Evolutionary conservation across 2,329 filamentous ascomycete genomes (phyloP).

Genomic region (Trichoderma sp.): DNA sequence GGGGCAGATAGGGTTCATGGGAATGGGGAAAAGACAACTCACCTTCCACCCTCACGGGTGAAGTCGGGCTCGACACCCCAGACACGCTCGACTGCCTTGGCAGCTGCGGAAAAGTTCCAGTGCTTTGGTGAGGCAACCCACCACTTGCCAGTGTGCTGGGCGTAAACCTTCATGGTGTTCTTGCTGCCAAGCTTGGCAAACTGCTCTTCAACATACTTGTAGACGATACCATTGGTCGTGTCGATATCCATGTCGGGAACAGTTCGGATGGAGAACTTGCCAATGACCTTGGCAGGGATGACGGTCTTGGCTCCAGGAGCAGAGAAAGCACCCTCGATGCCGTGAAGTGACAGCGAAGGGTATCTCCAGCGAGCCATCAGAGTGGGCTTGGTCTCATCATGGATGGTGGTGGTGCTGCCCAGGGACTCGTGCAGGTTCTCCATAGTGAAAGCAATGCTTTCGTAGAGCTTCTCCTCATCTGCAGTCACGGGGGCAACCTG

Average conservation of each 20-base stretch:
- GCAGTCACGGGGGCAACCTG: slow-evolving; percentile 85
- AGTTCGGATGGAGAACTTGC: slow-evolving; percentile 97
- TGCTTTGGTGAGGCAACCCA: slow-evolving; percentile 97
- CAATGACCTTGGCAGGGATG: slow-evolving; percentile 94
- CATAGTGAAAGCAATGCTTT: slow-evolving; percentile 91
- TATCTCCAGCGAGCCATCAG: slow-evolving; percentile 96
- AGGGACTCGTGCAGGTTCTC: slow-evolving; percentile 89
- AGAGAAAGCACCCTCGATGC: slow-evolving; percentile 91
- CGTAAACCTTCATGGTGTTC: slow-evolving; percentile 78
- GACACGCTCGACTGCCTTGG: slow-evolving; percentile 93
- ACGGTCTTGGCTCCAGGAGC: slow-evolving; percentile 95
- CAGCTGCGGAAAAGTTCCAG: slow-evolving; percentile 95
- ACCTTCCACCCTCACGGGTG: slow-evolving; percentile 91
- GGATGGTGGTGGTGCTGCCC: slow-evolving; percentile 83
- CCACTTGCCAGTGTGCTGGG: slow-evolving; percentile 95
- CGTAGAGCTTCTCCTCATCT: slow-evolving; percentile 86
- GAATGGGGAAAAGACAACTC: slow-evolving; percentile 29
- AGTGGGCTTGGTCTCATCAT: slow-evolving; percentile 82
- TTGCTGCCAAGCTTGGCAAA: slow-evolving; percentile 88
- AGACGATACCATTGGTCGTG: slow-evolving; percentile 80
- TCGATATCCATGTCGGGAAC: slow-evolving; percentile 97
- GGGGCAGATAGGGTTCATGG: not conserved
- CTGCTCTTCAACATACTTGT: slow-evolving; percentile 75
- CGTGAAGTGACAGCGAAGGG: slow-evolving; percentile 90
- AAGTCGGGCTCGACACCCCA: slow-evolving; percentile 93